Conservation (phyloP, 345 rosid genomes). For the Arabidopsis arenosa region DNA sequence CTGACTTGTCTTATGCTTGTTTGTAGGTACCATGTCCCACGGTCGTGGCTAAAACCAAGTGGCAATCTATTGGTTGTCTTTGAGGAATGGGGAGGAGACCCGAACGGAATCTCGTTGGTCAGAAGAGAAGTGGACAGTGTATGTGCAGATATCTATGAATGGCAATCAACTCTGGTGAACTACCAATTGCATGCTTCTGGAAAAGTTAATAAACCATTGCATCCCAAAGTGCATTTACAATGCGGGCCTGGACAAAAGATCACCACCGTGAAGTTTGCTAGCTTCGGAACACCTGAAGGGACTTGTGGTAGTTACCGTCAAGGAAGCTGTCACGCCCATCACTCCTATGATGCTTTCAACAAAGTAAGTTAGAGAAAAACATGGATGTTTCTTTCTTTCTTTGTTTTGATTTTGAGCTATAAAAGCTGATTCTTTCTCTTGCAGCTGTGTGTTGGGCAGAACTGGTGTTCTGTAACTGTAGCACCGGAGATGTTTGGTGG, state of each 20-base stretch:
- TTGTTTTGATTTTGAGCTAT: slow-evolving; percentile 22
- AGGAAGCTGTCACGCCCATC: slow-evolving; percentile 91
- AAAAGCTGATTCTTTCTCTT: slow-evolving; percentile 28
- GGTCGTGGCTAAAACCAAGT: slow-evolving; percentile 86
- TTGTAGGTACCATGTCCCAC: slow-evolving; percentile 90
- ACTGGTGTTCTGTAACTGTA: slow-evolving; percentile 86
- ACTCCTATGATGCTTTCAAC: slow-evolving; percentile 94
- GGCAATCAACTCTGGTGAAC: slow-evolving; percentile 93
- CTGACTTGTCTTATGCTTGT: not conserved
- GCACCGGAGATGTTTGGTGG: slow-evolving; percentile 97
- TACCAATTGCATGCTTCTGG: slow-evolving; percentile 86
- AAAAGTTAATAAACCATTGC: slow-evolving; percentile 74
- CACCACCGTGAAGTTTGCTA: slow-evolving; percentile 81
- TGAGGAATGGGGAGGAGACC: slow-evolving; percentile 99
- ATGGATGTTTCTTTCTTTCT: slow-evolving; percentile 6
- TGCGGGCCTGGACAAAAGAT: slow-evolving; percentile 91
- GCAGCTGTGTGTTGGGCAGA: slow-evolving; percentile 95
- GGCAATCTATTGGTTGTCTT: slow-evolving; percentile 92
- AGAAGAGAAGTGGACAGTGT: slow-evolving; percentile 84
- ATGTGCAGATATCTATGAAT: slow-evolving; percentile 88
- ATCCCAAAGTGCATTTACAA: slow-evolving; percentile 84
- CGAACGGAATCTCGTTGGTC: slow-evolving; percentile 80
- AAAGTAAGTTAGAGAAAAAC: slow-evolving; percentile 53
- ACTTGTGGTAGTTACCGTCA: slow-evolving; percentile 82
- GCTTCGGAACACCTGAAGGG: slow-evolving; percentile 95